Evolutionary conservation across 1,284 basidiomycete genomes (phyloP).

Genomic region (Moesziomyces sp.): DNA sequence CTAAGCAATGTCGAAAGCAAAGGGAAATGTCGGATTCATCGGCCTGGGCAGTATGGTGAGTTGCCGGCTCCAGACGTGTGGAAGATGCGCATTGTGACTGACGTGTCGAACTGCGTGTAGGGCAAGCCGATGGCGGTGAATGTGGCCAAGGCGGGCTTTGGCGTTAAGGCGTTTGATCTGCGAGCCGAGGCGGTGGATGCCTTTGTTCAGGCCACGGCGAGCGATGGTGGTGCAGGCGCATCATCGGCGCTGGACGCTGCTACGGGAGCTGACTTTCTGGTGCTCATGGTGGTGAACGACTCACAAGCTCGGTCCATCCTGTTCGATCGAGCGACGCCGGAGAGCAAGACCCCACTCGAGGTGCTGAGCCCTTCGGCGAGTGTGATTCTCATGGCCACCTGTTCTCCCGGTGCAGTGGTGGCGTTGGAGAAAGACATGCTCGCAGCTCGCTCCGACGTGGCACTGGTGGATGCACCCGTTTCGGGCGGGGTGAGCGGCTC

Average conservation of each 20-base stretch:
- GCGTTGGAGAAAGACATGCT: constrained; percentile 47
- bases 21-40: constrained; percentile 21
- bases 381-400: constrained; percentile 69
- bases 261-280: constrained; percentile 2
- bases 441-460: constrained; percentile 43
- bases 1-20: background rate
- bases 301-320: constrained; percentile 23
- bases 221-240: background rate
- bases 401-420: constrained; percentile 63
- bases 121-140: constrained; percentile 27
- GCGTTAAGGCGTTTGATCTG: constrained; percentile 22
- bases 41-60: constrained; percentile 38
- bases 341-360: constrained; percentile 10
- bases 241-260: constrained; percentile 9
- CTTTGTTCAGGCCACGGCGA: constrained; percentile 5
- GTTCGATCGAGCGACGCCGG: background rate
- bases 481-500: constrained; percentile 66
- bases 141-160: constrained; percentile 13
- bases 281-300: constrained; percentile 40
- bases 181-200: constrained; percentile 9
- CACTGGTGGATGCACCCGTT: constrained; percentile 67
- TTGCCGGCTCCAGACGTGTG: background rate
- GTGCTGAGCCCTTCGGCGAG: constrained; percentile 60
- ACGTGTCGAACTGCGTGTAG: background rate
- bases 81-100: background rate